Conservation (phyloP, 352 stramenopile genomes). For the Stephanocyclus meneghinianus region DNA sequence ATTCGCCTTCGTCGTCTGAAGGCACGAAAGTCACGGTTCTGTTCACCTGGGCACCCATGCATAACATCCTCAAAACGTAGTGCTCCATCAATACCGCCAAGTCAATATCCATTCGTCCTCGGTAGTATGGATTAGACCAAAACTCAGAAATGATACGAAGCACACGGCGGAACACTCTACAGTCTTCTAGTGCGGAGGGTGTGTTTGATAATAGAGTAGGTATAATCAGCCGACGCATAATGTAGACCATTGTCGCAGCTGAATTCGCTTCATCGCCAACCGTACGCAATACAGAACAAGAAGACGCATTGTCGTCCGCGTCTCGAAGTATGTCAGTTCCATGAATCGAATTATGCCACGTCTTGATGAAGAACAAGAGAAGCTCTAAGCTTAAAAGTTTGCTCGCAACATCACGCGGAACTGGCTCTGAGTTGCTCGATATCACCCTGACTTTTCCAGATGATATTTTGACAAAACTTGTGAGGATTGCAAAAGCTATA, state of each 20-base stretch:
- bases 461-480: conserved; percentile 76
- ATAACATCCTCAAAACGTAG: conserved; percentile 81
- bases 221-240: conserved; percentile 74
- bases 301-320: background rate
- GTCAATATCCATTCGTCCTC: conserved; percentile 83
- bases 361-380: conserved; percentile 80
- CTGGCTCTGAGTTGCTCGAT: conserved; percentile 41
- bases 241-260: conserved; percentile 69
- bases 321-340: background rate
- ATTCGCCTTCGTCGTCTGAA: conserved; percentile 22
- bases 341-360: conserved; percentile 42
- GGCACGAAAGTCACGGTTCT: conserved; percentile 13
- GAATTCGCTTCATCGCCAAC: conserved; percentile 26
- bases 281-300: background rate
- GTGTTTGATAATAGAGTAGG: conserved; percentile 78
- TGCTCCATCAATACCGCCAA: conserved; percentile 84
- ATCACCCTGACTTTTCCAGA: conserved; percentile 66
- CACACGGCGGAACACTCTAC: conserved; percentile 73
- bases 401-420: conserved; percentile 77
- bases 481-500: conserved; percentile 73
- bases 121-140: conserved; percentile 77
- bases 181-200: conserved; percentile 75
- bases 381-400: conserved; percentile 84
- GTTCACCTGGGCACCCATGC: conserved; percentile 76
- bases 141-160: conserved; percentile 80